Evolutionary conservation across 805 yeast species (phyloP), one percentile per base, ranked within the genome.

Genomic region (Naumovozyma dairenensis): DNA sequence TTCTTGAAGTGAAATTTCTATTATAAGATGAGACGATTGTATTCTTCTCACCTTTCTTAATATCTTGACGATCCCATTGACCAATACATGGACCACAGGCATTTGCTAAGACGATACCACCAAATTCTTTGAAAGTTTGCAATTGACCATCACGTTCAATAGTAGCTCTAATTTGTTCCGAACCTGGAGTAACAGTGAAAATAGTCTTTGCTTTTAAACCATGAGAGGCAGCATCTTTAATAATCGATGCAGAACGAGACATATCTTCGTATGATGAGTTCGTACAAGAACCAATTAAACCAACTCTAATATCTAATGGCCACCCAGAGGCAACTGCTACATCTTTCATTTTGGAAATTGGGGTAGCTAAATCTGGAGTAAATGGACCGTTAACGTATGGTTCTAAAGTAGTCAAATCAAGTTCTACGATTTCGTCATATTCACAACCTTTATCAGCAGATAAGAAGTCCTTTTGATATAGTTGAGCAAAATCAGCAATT

Each of bases 61-160:
- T 76, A 61, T 83, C 87, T 55, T 72, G 81, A 67, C 97, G 81
- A 63, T 87, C 96, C 97, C 97, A 89, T 72, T 89, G 96, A 57
- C 97, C 97, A 59, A 87, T 87, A 74, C 97, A 87, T 59, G 97
- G 97, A 57, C 97, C 97, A 72, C 97, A 89, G 39, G 97, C 97
- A 60, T 89, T 89, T 42, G 97, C 96, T 58, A 89, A 70, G 36
- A 89, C 96, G 41, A 80, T 72, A 60, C 94, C 97, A 50, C 96
- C 96, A 53, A 80, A 82, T 55, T 84, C 85, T 57, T 79, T 77
- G 65, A 89, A 86, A 48, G 92, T 80, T 49, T 80, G 69, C 49
- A 89, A 75, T 62, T 82, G 80, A 43, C 97, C 96, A 62, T 89
- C 97, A 64, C 95, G 80, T 60, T 80, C 96, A 61, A 89, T 89